Evolutionary conservation across 1,284 basidiomycete species (phyloP).

Genomic region (Cutaneotrichosporon sp.): DNA sequence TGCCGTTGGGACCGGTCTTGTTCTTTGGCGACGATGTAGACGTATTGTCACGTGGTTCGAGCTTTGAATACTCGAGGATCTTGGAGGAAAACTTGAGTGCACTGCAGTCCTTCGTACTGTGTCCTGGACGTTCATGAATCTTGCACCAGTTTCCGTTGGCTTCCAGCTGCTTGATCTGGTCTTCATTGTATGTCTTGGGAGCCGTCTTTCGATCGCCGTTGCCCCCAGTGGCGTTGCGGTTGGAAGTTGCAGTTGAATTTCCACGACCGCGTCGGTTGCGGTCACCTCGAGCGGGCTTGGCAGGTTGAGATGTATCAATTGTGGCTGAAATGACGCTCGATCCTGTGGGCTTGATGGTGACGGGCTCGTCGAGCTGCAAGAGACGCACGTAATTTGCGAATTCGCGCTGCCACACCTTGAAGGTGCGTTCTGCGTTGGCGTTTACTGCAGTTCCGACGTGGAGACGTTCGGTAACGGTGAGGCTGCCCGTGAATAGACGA

Average conservation of each 20-base stretch:
- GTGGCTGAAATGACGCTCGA: too few relatives aligned
- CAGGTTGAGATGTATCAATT: too few relatives aligned
- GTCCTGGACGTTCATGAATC: not conserved
- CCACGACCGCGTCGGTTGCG: too few relatives aligned
- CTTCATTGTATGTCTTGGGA: not conserved
- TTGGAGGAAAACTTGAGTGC: not conserved
- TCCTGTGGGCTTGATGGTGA: not conserved
- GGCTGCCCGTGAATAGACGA: not conserved
- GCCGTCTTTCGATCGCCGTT: not conserved
- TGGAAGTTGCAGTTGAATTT: not conserved
- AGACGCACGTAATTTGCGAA: not conserved
- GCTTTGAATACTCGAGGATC: not conserved
- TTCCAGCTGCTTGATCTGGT: not conserved
- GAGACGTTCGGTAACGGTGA: not conserved
- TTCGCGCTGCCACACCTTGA: not conserved
- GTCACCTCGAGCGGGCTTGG: too few relatives aligned
- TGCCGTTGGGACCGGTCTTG: not conserved
- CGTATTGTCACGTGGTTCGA: not conserved
- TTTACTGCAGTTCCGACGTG: not conserved
- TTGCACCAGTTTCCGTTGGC: not conserved
- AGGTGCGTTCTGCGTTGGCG: not conserved
- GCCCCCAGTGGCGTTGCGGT: not conserved
- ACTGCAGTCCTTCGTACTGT: not conserved
- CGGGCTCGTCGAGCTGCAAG: not conserved
- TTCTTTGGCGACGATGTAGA: not conserved